Conservation (phyloP, 2,329 filamentous ascomycete species). For the Colletotrichum graminicola region DNA sequence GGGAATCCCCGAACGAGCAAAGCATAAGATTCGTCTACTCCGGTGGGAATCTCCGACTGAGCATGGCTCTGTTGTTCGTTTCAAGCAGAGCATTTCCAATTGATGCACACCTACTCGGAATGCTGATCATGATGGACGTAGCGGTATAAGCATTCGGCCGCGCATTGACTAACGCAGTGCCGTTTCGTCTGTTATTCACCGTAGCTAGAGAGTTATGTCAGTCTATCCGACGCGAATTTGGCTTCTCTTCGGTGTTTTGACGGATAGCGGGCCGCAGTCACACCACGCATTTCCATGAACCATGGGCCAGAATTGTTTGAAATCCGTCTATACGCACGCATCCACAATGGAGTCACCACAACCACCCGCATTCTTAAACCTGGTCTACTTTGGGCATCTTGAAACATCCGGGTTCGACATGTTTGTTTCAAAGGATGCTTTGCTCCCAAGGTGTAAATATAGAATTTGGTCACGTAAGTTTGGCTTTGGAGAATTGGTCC, state of each 20-base stretch:
- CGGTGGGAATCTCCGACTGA: conserved; percentile 29
- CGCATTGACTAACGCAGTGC: not conserved
- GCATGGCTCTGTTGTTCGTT: not conserved
- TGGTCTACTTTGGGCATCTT: conserved; percentile 4
- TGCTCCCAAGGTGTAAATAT: not conserved
- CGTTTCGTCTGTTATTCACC: not conserved
- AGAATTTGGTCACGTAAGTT: not conserved
- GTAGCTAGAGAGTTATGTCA: too few relatives aligned
- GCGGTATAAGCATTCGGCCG: not conserved
- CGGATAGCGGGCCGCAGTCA: too few relatives aligned
- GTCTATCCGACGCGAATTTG: too few relatives aligned
- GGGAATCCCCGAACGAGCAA: conserved; percentile 19
- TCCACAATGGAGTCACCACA: too few relatives aligned
- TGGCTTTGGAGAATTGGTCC: conserved; percentile 1
- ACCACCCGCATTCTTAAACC: conserved; percentile 42
- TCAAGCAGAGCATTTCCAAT: too few relatives aligned
- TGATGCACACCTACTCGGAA: not conserved
- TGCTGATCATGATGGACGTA: not conserved
- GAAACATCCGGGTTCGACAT: not conserved
- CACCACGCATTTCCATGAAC: too few relatives aligned
- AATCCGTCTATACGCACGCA: conserved; percentile 20
- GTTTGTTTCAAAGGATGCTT: conserved; percentile 12
- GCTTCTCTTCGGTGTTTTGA: too few relatives aligned
- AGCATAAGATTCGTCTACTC: conserved; percentile 8
- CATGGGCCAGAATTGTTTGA: not conserved